phyloP scores from a whole-genome alignment of 1,284 basidiomycete genomes.

The Ceratobasidium sp. region DNA sequence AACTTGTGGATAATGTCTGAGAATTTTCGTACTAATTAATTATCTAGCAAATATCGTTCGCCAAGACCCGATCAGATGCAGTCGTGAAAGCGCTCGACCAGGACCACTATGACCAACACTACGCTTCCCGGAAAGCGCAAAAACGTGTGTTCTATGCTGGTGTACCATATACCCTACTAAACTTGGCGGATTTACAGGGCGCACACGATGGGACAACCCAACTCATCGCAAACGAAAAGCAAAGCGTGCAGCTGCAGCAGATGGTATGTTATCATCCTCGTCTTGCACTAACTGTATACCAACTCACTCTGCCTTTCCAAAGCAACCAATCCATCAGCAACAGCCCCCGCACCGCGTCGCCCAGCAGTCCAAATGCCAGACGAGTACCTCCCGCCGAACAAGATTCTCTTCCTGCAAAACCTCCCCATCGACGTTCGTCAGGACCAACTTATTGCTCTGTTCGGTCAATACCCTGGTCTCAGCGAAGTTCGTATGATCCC shows the following conservation, averaged over 20 bases:
- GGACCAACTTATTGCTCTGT: conserved; percentile 86
- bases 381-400: conserved; percentile 99
- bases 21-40: conserved; percentile 16
- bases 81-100: conserved; percentile 79
- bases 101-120: conserved; percentile 75
- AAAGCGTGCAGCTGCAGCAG: conserved; percentile 78
- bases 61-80: conserved; percentile 85
- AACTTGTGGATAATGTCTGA: not conserved
- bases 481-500: conserved; percentile 97
- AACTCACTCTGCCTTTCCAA: conserved; percentile 12
- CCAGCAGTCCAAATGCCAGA: conserved; percentile 95
- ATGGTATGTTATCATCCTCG: conserved; percentile 55
- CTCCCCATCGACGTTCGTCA: conserved; percentile 88
- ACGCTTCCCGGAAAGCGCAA: conserved; percentile 72
- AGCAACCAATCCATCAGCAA: conserved; percentile 72
- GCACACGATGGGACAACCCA: conserved; percentile 80
- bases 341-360: conserved; percentile 71
- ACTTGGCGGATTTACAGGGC: conserved; percentile 7
- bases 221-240: conserved; percentile 82
- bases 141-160: conserved; percentile 68
- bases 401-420: conserved; percentile 97
- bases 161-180: conserved; percentile 6
- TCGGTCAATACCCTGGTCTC: conserved; percentile 92
- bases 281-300: not conserved
- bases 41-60: conserved; percentile 89